Conservation (phyloP, 805 yeast species). For the Spathaspora sp. region DNA sequence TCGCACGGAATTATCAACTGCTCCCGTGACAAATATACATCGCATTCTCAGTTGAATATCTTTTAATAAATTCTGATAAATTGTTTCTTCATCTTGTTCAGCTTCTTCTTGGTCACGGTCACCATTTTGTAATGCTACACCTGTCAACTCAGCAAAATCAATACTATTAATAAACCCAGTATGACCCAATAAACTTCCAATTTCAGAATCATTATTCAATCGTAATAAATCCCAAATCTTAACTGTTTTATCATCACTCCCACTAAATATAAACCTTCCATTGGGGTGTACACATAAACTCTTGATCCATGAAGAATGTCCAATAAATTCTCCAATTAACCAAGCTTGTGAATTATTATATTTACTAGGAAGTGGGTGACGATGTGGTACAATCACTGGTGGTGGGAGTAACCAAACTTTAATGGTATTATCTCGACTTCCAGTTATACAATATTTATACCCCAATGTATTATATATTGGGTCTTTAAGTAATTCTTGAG, state of each 20-base stretch:
- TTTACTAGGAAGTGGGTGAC: constrained; percentile 52
- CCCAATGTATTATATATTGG: constrained; percentile 39
- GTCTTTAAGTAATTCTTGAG: constrained; percentile 25
- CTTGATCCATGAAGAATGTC: constrained; percentile 87
- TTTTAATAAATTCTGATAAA: constrained; percentile 19
- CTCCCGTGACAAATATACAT: constrained; percentile 61
- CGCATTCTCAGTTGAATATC: constrained; percentile 48
- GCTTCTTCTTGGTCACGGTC: not conserved
- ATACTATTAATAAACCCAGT: constrained; percentile 74
- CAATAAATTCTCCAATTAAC: constrained; percentile 53
- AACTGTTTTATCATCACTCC: constrained; percentile 76
- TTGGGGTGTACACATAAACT: constrained; percentile 69
- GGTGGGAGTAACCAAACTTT: constrained; percentile 76
- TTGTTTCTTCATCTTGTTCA: constrained; percentile 21
- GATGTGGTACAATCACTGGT: constrained; percentile 54
- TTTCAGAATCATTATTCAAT: constrained; percentile 24
- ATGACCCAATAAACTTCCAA: constrained; percentile 55
- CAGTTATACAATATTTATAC: constrained; percentile 70
- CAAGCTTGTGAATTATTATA: constrained; percentile 56
- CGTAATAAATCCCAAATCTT: constrained; percentile 69
- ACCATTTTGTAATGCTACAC: constrained; percentile 2
- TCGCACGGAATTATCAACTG: constrained; percentile 52
- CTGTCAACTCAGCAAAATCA: constrained; percentile 45
- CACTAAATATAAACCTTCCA: constrained; percentile 65
- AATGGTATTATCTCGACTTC: constrained; percentile 73